Evolutionary conservation across 2,329 filamentous ascomycete species (phyloP).

Genomic region (Aureobasidium sp.): DNA sequence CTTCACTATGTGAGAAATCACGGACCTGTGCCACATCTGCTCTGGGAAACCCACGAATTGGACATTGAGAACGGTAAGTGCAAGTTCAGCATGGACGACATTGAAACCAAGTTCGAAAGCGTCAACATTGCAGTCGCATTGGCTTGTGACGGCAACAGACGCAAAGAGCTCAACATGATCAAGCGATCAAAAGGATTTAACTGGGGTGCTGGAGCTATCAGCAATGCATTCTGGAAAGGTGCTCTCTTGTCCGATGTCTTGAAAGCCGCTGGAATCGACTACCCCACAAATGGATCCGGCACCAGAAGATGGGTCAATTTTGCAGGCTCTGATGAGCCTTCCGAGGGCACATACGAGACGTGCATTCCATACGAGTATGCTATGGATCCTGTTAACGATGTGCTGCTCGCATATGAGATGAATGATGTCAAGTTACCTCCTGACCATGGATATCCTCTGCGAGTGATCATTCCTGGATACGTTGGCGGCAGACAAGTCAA

Average conservation of each 20-base stretch:
- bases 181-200: conserved; percentile 44
- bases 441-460: conserved; percentile 39
- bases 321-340: conserved; percentile 42
- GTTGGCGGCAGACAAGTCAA: conserved; percentile 38
- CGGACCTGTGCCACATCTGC: conserved; percentile 35
- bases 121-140: conserved; percentile 45
- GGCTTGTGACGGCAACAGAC: conserved; percentile 45
- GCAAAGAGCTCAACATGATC: conserved; percentile 48
- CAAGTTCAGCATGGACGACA: conserved; percentile 38
- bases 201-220: conserved; percentile 41
- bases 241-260: conserved; percentile 41
- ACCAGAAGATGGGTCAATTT: conserved; percentile 43
- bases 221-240: conserved; percentile 48
- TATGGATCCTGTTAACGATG: conserved; percentile 43
- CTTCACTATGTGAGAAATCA: conserved; percentile 50
- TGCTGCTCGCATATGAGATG: conserved; percentile 50
- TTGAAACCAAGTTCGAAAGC: conserved; percentile 36
- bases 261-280: conserved; percentile 33
- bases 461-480: conserved; percentile 37
- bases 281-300: conserved; percentile 18
- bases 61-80: conserved; percentile 37
- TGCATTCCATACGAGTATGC: conserved; percentile 44
- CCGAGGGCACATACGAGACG: conserved; percentile 44
- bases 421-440: conserved; percentile 35
- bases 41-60: conserved; percentile 45